These are phyloP conservation scores for Taphrina flavorubra DNA, from an alignment of 1,139 yeast genomes.

Conservation along the genomic window DNA sequence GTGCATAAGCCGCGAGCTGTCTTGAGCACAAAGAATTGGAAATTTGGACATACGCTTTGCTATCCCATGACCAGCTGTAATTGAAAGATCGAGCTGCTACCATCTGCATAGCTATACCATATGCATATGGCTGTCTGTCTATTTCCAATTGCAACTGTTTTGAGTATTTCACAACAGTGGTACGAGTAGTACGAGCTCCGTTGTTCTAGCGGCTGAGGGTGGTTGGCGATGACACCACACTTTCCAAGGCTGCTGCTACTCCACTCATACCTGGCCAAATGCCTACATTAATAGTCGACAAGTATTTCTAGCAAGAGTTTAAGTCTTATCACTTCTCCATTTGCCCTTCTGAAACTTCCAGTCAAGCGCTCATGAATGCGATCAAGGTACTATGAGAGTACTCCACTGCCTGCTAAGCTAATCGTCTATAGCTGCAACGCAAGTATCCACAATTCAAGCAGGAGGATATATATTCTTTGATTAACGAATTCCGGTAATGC, in stretches of 20 bases:
- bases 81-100: too few species aligned
- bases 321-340: neutral
- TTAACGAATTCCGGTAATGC: slow-evolving; percentile 70
- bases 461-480: slow-evolving; percentile 80
- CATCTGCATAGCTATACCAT: too few species aligned
- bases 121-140: too few species aligned
- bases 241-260: neutral
- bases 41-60: too few species aligned
- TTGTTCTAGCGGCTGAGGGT: neutral
- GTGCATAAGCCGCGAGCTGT: too few species aligned
- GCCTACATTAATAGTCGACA: neutral
- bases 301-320: too few species aligned
- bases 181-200: neutral
- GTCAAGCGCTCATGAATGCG: slow-evolving; percentile 20
- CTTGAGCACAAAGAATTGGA: too few species aligned
- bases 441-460: slow-evolving; percentile 86
- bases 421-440: slow-evolving; percentile 55
- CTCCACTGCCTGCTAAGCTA: neutral
- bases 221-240: slow-evolving; percentile 1
- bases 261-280: neutral
- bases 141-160: too few species aligned
- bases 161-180: too few species aligned
- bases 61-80: too few species aligned
- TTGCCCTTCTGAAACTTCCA: neutral
- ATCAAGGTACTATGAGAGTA: slow-evolving; percentile 7